These are phyloP conservation scores for Ceratocystis huliohia DNA, from an alignment of 2,329 filamentous ascomycete species.

Conservation along the genomic window DNA sequence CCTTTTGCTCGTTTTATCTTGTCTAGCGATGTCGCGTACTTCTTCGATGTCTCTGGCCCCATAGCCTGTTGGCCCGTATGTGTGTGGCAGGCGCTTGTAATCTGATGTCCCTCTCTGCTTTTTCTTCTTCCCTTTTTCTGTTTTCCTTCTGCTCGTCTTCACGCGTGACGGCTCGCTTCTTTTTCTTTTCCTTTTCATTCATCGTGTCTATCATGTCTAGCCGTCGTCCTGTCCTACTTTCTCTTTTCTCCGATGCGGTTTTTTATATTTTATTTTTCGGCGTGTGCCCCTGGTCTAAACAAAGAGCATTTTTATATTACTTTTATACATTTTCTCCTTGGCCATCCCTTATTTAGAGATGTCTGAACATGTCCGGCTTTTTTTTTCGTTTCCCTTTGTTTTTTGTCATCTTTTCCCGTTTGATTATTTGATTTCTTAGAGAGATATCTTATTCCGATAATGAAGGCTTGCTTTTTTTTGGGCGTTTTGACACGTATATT, in stretches of 20 bases:
- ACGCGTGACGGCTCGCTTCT: background rate
- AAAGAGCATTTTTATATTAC: conserved; percentile 5
- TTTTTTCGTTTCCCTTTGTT: background rate
- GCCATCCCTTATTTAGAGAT: background rate
- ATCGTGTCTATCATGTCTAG: background rate
- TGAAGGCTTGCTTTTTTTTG: background rate
- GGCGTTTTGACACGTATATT: background rate
- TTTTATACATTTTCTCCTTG: background rate
- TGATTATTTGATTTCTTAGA: conserved; percentile 7
- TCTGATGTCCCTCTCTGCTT: background rate
- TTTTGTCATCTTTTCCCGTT: background rate
- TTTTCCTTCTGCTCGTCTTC: no score
- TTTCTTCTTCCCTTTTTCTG: background rate
- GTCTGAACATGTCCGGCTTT: background rate
- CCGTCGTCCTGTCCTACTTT: conserved; percentile 9
- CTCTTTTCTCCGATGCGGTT: conserved; percentile 13
- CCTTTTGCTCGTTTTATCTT: background rate
- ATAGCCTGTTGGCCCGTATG: background rate
- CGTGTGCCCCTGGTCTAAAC: background rate
- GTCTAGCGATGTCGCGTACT: background rate
- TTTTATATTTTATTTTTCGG: background rate
- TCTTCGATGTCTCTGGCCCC: background rate
- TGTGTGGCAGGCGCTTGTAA: background rate
- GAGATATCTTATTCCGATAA: conserved; percentile 2
- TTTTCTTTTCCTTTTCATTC: background rate